These are phyloP conservation scores for Schizochytrium sp. DNA, from an alignment of 108 stramenopile species.

Conservation along the genomic window DNA sequence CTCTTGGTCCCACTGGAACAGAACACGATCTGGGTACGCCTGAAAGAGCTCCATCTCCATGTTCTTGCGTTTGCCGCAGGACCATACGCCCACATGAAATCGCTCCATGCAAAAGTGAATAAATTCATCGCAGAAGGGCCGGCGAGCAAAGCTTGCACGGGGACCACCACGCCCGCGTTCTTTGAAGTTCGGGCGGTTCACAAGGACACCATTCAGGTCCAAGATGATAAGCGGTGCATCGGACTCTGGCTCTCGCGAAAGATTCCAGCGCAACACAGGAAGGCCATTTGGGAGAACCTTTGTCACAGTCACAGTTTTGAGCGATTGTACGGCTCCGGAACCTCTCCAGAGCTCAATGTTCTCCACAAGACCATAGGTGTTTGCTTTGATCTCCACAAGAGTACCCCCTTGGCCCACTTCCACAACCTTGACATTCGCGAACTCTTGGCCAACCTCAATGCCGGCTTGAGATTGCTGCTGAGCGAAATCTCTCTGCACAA, in stretches of 20 bases:
- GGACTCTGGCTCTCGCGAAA: not conserved
- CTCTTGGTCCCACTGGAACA: constrained; percentile 43
- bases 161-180: not conserved
- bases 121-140: constrained; percentile 57
- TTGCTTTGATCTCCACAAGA: not conserved
- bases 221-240: constrained; percentile 57
- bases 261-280: not conserved
- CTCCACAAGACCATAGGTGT: not conserved
- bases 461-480: not conserved
- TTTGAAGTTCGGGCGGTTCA: not conserved
- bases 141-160: not conserved
- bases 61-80: constrained; percentile 53
- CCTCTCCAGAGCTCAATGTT: not conserved
- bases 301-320: constrained; percentile 21
- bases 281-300: not conserved
- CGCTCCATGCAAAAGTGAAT: constrained; percentile 61
- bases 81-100: constrained; percentile 63
- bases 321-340: not conserved
- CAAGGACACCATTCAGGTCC: constrained; percentile 65
- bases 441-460: not conserved
- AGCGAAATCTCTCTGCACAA: not conserved
- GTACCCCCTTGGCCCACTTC: constrained; percentile 34
- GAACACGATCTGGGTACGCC: not conserved
- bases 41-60: constrained; percentile 62
- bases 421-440: not conserved